Evolutionary conservation across 495 filamentous ascomycete species (phyloP), one percentile per base, ranked within the genome.

Genomic region (Penicillium paxilli): DNA sequence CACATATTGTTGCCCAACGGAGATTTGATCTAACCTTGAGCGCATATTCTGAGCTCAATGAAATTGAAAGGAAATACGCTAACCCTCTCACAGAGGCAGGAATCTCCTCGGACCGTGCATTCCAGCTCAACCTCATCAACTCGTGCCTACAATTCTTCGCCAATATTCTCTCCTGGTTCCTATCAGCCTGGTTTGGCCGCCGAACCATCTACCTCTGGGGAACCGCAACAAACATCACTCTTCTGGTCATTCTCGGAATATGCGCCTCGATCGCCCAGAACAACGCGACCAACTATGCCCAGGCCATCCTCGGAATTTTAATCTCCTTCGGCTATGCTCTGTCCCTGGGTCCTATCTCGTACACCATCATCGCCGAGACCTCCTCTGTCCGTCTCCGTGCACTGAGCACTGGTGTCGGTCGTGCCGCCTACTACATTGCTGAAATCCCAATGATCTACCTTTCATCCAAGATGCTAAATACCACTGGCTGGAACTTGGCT

Each of bases 281-380:
- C 30, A 59, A 33, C 8, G 52, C 74, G 9, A 60, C 76, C 32
- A 65, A 53, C 47, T 60, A 72, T 25, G 80, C 79, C 30, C 76
- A 80, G 55, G 80, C 80, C 8, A 67, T 69, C 21, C 65, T 83
- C 17, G 80, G 79, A 30, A 64, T 83, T 4, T 72, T 83, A 47
- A 70, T 83, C 60, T 81, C 80, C 28, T 62, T 74, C 80, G 60
- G 66, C 68, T 50, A 80, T 73, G 63, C 63, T 17, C 54, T 57
- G 57, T 64, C 69, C 26, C 59, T 78, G 24, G 78, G 76, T 14
- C 76, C 75, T 9, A 80, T 74, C 42, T 78, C 80, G n/a, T 83
- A 74, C 71, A 75, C 77, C 55, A 77, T 83, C 51, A 83, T 84
- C 49, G 74, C 76, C 26, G 81, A 83, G 60, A 83, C 79, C 21